Evolutionary conservation across 495 filamentous ascomycete species (phyloP).

Genomic region (Tuber indicum): DNA sequence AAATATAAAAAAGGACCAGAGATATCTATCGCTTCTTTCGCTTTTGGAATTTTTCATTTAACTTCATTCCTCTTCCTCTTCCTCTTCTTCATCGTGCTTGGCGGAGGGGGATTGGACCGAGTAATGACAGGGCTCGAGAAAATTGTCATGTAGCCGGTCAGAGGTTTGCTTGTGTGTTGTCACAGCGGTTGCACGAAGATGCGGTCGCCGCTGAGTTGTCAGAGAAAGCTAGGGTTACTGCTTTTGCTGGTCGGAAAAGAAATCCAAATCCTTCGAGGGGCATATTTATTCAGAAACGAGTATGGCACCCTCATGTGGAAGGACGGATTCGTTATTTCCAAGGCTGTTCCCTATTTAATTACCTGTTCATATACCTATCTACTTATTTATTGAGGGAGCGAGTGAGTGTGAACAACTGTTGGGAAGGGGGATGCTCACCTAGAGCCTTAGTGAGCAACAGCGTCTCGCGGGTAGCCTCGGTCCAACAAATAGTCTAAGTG

Average conservation of each 20-base stretch:
- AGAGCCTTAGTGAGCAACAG: background rate
- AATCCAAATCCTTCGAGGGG: constrained; percentile 39
- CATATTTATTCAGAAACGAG: constrained; percentile 33
- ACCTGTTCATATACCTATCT: background rate
- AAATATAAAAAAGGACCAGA: background rate
- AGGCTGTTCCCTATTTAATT: background rate
- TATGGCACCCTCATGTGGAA: constrained; percentile 30
- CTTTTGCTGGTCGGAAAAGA: constrained; percentile 36
- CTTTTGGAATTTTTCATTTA: background rate
- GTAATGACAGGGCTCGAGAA: constrained; percentile 13
- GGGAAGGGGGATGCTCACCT: background rate
- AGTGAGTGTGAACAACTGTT: background rate
- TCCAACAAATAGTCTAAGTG: background rate
- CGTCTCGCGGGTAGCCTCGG: background rate
- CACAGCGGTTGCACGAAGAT: constrained; percentile 37
- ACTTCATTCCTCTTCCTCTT: background rate
- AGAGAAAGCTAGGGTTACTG: constrained; percentile 35
- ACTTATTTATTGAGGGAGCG: background rate
- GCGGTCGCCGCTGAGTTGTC: constrained; percentile 36
- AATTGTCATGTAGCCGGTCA: constrained; percentile 33
- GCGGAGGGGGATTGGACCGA: background rate
- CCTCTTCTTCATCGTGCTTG: background rate
- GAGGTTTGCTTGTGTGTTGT: constrained; percentile 38
- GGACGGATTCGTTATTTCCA: constrained; percentile 27
- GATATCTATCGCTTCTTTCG: background rate